Evolutionary conservation across 2,329 filamentous ascomycete species (phyloP).

Genomic region (Monosporascus sp.): DNA sequence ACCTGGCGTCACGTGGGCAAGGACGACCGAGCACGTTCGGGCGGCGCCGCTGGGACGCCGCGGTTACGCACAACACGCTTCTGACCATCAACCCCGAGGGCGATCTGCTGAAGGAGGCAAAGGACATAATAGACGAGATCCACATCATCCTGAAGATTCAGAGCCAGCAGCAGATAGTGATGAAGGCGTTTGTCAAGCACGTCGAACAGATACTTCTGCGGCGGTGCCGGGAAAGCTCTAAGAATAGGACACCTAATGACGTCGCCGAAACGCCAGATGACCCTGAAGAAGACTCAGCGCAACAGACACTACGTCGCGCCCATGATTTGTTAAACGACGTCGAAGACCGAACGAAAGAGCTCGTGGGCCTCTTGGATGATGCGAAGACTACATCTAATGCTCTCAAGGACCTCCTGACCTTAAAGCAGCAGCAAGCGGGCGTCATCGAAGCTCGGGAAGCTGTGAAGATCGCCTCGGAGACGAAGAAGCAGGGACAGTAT

Average conservation of each 20-base stretch:
- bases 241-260: not conserved
- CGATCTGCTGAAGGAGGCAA: constrained; percentile 20
- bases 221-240: not conserved
- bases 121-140: constrained; percentile 27
- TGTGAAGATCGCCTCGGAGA: constrained; percentile 20
- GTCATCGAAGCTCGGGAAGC: constrained; percentile 25
- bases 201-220: not conserved
- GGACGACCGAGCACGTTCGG: not conserved
- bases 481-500: constrained; percentile 22
- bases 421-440: constrained; percentile 29
- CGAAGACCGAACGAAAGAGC: constrained; percentile 1
- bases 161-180: constrained; percentile 13
- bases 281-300: not conserved
- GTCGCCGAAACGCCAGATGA: not conserved
- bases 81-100: constrained; percentile 24
- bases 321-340: constrained; percentile 1
- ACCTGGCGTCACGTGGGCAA: not conserved
- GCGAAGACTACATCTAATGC: not conserved
- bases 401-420: constrained; percentile 16
- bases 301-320: not conserved
- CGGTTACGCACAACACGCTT: constrained; percentile 8
- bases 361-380: not conserved
- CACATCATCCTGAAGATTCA: constrained; percentile 25
- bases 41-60: not conserved
- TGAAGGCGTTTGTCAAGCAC: constrained; percentile 1